Evolutionary conservation across 108 stramenopile species (phyloP), one percentile per base, ranked within the genome.

Genomic region (Fragilaria radians): DNA sequence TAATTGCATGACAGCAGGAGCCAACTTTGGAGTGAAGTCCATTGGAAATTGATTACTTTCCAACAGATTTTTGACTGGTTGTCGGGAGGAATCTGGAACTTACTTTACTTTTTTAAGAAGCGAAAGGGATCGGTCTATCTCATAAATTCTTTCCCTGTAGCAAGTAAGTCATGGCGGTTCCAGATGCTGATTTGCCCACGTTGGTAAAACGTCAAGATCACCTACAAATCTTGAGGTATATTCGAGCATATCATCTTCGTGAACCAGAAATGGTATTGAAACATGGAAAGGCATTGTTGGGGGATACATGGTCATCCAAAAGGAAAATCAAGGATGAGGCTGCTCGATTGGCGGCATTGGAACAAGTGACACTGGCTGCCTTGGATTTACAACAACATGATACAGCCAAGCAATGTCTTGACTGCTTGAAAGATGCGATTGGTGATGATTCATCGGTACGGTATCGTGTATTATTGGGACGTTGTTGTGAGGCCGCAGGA

Each of bases 171-270:
- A 42, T 42, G 36, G 36, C 36, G 74, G 82, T 80, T 27, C 83
- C 87, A 45, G 82, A 79, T 33, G 85, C 79, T 24, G 84, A 86
- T 67, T 65, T 89, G 29, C 61, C 67, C 19, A 80, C 79, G 46
- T 72, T 89, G 56, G 62, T 82, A 34, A 28, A 22, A 7, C 80
- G 70, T 9, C 70, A 85, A 9, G 85, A 90, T 50, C 85, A 86
- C 58, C 57, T 85, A 33, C 78, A 74, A 48, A 77, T 83, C 32
- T 67, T 90, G 34, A 76, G 84, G 33, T 86, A 85, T 59, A 71
- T 90, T 58, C 83, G 89, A 47, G 73, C 81, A 5, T 80, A 86
- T 68, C 66, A 86, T 65, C 52, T 90, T 3, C 78, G 89, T 25
- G 77, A 86, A 62, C 81, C 89, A 3, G 50, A 63, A 17, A 52